Conservation (phyloP, 805 yeast species). For the Ogataea neopini region DNA sequence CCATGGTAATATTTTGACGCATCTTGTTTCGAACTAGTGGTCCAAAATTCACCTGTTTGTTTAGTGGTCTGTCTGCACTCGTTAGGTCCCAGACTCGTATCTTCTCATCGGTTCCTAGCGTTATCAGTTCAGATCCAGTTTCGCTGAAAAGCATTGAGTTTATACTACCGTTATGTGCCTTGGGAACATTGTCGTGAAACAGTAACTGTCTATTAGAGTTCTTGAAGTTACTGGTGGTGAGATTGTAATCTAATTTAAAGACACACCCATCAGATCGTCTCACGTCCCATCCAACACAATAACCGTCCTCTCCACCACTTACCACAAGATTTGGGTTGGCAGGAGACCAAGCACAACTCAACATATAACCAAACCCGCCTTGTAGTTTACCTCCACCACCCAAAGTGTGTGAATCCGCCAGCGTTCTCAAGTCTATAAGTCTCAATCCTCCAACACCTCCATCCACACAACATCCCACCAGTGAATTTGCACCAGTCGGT, state of each 20-base stretch:
- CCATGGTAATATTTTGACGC: slow-evolving; percentile 56
- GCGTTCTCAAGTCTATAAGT: slow-evolving; percentile 69
- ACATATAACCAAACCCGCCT: slow-evolving; percentile 34
- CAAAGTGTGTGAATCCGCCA: slow-evolving; percentile 72
- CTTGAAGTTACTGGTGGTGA: slow-evolving; percentile 24
- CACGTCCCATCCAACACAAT: slow-evolving; percentile 83
- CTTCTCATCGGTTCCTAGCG: slow-evolving; percentile 80
- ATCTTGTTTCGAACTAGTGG: slow-evolving; percentile 70
- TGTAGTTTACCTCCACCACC: slow-evolving; percentile 34
- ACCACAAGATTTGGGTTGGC: slow-evolving; percentile 59
- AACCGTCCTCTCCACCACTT: slow-evolving; percentile 81
- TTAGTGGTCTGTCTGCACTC: slow-evolving; percentile 44
- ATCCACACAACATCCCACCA: slow-evolving; percentile 73
- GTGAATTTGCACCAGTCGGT: slow-evolving; percentile 44
- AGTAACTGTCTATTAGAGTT: slow-evolving; percentile 24
- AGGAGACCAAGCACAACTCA: slow-evolving; percentile 64
- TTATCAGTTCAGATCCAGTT: slow-evolving; percentile 58
- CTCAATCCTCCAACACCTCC: slow-evolving; percentile 46
- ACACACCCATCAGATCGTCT: slow-evolving; percentile 66
- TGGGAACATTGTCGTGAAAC: slow-evolving; percentile 33
- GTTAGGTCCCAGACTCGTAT: slow-evolving; percentile 78
- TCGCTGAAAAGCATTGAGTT: slow-evolving; percentile 80
- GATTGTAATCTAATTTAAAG: slow-evolving; percentile 55
- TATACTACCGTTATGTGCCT: slow-evolving; percentile 77
- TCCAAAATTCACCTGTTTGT: slow-evolving; percentile 72